Evolutionary conservation across 768 basidiomycete species (phyloP).

Genomic region (Podaxis pistillaris): DNA sequence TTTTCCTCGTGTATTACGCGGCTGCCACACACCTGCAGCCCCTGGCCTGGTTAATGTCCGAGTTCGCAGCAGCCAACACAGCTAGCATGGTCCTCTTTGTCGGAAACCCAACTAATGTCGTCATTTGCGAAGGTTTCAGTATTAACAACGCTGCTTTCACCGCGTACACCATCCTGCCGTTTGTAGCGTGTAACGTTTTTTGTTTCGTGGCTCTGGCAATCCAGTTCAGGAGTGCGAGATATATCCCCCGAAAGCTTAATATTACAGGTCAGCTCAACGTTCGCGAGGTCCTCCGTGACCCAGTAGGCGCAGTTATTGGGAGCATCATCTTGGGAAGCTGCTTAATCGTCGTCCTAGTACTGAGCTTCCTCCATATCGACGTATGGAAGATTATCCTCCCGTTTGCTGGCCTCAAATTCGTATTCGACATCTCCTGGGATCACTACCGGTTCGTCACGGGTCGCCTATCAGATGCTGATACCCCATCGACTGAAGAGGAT

Average conservation of each 20-base stretch:
- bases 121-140: conserved; percentile 83
- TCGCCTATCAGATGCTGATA: conserved; percentile 19
- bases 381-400: conserved; percentile 87
- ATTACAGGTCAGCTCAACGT: conserved; percentile 41
- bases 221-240: conserved; percentile 56
- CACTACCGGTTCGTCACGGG: conserved; percentile 39
- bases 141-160: conserved; percentile 79
- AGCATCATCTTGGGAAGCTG: conserved; percentile 62
- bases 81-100: conserved; percentile 76
- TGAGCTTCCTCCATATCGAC: conserved; percentile 73
- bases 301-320: conserved; percentile 72
- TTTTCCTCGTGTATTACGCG: conserved; percentile 89
- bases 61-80: conserved; percentile 80
- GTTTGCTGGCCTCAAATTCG: conserved; percentile 70
- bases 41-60: conserved; percentile 68
- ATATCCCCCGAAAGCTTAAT: conserved; percentile 49
- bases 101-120: conserved; percentile 92
- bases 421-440: conserved; percentile 65
- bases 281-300: conserved; percentile 68
- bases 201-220: conserved; percentile 58
- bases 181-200: conserved; percentile 62
- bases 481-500: conserved; percentile 20
- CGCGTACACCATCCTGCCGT: conserved; percentile 80
- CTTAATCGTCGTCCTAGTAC: conserved; percentile 71
- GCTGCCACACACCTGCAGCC: conserved; percentile 56